Evolutionary conservation across 2,329 filamentous ascomycete genomes (phyloP).

Genomic region (Botryotinia narcissicola): DNA sequence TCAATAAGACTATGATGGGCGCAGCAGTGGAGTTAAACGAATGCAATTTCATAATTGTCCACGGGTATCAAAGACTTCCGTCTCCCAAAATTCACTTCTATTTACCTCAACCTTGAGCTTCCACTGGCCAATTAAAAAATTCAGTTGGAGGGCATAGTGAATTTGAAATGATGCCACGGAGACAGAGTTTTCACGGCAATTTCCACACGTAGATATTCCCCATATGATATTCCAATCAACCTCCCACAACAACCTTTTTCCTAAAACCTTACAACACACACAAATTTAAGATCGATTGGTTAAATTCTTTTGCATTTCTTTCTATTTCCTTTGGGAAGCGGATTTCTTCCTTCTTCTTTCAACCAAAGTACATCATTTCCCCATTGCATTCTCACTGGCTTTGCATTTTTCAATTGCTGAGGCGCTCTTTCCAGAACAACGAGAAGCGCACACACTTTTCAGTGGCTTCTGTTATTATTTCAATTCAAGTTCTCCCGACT

Average conservation of each 20-base stretch:
- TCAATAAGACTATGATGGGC: not conserved
- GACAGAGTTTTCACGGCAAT: not conserved
- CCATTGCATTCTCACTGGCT: not conserved
- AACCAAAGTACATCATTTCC: not conserved
- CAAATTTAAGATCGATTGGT: constrained; percentile 2
- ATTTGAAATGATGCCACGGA: not conserved
- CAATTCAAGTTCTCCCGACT: not conserved
- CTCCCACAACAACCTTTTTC: not conserved
- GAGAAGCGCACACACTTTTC: not conserved
- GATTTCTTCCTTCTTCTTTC: not conserved
- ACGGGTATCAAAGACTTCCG: not conserved
- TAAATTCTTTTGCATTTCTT: not conserved
- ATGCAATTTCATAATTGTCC: not conserved
- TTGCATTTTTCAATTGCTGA: not conserved
- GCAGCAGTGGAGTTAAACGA: not conserved
- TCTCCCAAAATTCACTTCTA: not conserved
- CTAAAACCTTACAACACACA: not conserved
- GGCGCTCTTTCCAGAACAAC: not conserved
- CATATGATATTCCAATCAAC: not conserved
- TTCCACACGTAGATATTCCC: not conserved
- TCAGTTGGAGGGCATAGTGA: not conserved
- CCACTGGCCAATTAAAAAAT: not conserved
- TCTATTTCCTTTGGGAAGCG: not conserved
- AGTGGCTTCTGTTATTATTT: not conserved
- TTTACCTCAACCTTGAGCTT: not conserved